Percentiles rank a stretch among this genome's conserved stretches.
phyloP scores from a whole-genome alignment of 1,284 basidiomycete species.

The Pterulicium gracile region DNA sequence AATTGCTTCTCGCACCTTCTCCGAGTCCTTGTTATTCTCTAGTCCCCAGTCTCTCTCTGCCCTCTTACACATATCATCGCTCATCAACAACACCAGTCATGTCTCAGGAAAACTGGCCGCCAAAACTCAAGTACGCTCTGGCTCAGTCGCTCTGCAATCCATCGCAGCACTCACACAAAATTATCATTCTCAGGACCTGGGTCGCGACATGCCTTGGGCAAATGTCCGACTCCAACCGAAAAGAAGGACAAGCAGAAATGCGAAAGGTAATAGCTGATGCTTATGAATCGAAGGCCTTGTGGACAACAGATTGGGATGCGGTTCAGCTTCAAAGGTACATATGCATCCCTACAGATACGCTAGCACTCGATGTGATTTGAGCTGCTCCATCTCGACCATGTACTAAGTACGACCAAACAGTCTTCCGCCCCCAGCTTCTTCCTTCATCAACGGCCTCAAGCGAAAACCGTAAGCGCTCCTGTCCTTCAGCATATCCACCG shows the following conservation, averaged over 20 bases:
- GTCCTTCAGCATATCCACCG: not conserved
- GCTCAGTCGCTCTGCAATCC: not conserved
- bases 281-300: not conserved
- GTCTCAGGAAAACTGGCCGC: not conserved
- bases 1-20: no score
- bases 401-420: no score
- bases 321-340: not conserved
- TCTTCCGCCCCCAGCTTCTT: not conserved
- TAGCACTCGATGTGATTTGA: not conserved
- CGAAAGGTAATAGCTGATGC: slow-evolving; percentile 1
- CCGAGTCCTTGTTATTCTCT: no score
- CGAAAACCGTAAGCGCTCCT: not conserved
- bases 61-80: no score
- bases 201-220: not conserved
- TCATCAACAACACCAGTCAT: no score
- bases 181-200: not conserved
- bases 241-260: not conserved
- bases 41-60: no score
- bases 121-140: not conserved
- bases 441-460: not conserved
- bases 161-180: not conserved
- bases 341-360: not conserved
- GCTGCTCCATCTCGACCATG: not conserved
- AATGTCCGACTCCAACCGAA: not conserved
- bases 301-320: not conserved